phyloP scores from a whole-genome alignment of 1,139 yeast genomes.

The Pichia sp. region DNA sequence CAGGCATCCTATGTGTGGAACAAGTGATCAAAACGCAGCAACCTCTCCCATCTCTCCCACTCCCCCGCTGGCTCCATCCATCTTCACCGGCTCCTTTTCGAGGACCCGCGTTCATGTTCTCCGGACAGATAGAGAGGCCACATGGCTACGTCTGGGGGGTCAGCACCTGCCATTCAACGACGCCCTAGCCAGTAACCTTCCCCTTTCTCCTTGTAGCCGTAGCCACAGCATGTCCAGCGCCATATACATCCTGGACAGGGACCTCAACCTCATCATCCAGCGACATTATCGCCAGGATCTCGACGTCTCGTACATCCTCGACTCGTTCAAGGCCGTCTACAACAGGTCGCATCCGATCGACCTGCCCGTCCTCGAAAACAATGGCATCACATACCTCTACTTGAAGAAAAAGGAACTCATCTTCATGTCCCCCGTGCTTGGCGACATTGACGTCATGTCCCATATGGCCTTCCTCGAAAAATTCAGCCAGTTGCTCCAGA shows the following conservation, averaged over 20 bases:
- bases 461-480: slow-evolving; percentile 56
- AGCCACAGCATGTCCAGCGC: slow-evolving; percentile 49
- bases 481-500: slow-evolving; percentile 52
- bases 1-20: not conserved
- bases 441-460: slow-evolving; percentile 54
- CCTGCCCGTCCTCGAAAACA: slow-evolving; percentile 24
- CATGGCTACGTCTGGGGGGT: too few relatives aligned
- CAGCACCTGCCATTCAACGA: too few relatives aligned
- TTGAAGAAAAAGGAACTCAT: slow-evolving; percentile 57
- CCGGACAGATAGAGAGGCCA: not conserved
- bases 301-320: slow-evolving; percentile 40
- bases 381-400: slow-evolving; percentile 53
- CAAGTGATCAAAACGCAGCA: too few relatives aligned
- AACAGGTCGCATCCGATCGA: slow-evolving; percentile 7
- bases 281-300: slow-evolving; percentile 59
- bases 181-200: too few relatives aligned
- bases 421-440: slow-evolving; percentile 43
- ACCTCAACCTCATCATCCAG: slow-evolving; percentile 54
- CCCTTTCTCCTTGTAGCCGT: too few relatives aligned
- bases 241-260: slow-evolving; percentile 58
- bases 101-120: not conserved
- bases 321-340: slow-evolving; percentile 34
- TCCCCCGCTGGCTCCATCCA: too few relatives aligned
- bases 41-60: too few relatives aligned
- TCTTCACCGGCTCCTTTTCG: not conserved